Base-by-base conservation (phyloP, 768 basidiomycete genomes). In the Panaeolus cyanescens region DNA sequence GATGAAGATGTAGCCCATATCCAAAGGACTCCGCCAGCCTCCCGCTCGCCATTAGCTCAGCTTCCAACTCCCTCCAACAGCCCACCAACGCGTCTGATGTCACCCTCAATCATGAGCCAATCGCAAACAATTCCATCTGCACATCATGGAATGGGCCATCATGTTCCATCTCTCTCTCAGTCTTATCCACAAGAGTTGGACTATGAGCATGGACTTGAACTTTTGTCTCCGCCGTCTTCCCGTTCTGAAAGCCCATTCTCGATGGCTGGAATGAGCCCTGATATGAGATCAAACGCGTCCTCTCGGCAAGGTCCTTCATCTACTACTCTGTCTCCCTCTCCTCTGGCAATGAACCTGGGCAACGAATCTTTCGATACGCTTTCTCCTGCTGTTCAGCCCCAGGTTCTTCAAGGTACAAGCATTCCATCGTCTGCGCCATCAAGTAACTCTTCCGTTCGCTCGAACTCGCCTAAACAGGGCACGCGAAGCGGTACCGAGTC, bases 151-250 rank as follows among this genome's bases (percentile, higher is more conserved):
- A 50, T 50, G 45, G 45, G 45, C 10, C 64, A 60, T 39, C 59
- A 39, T 63, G 67, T 80, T 32, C 78, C 77, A 4, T 78, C 75
- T 39, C 73, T 81, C 42, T 80, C 80, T 1, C 79, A 81, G 62
- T 74, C 74, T 32, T 79, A 78, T 63, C 79, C 79, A 2, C 74
- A 75, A 61, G 78, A 79, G 37, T 66, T 81, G 60, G 79, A 80
- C 56, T 72, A 75, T 31, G 80, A 82, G 64, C 76, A 74, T 40
- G 79, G 76, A 28, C 66, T 81, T 25, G 79, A 79, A 59, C 71
- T 82, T 25, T 72, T 81, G 54, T 81, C 79, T 15, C 77, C 79
- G 6, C 77, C 80, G 2, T 78, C 79, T 6, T 81, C 79, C 6
- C 74, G 77, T 20, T 67, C 79, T 1, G 72, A 75, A 17, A 76